Base-by-base conservation (phyloP, 768 basidiomycete species). In the Leccinum boreale region DNA sequence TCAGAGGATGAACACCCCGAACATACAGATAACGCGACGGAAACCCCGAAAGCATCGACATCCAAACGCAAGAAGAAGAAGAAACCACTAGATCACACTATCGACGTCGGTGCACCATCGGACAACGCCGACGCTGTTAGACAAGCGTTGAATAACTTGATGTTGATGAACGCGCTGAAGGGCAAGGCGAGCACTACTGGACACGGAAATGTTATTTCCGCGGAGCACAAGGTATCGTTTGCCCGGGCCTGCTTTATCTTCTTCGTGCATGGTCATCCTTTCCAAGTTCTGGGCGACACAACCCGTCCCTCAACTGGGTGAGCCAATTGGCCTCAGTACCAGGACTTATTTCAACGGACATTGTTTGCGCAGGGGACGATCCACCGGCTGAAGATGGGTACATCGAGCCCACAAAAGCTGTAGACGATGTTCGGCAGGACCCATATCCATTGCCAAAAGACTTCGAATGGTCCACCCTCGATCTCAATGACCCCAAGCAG, bases 241-340 rank as follows among this genome's bases (percentile, higher is more conserved):
- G 21, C 9, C 29, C 4, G 29, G 29, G 29, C 29, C 35, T 14
- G 31, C 28, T 26, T 29, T 15, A 15, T 51, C 39, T 52, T 63
- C 36, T 53, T 50, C 23, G 48, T 59, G 31, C 57, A 52, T 63
- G 56, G 55, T 60, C 24, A 24, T 24, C 24, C 9, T 56, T 31
- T 53, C 12, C 23, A 65, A 93, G 94, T 99, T 99, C 75, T 98
- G 97, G 97, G 85, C 79, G 33, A 98, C 96, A 6, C 97, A 99
- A 72, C 97, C 97, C 3, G 97, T 99, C 7, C 90, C 93, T n/a
- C 92, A 94, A 67, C 74, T 85, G 55, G 90, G 90, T 86, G 66
- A 64, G 72, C 24, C 31, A 48, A 17, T 46, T 55, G 12, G 14
- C n/a, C 46, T 19, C 28, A 10, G 17, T 53, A 29, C 31, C 31